phyloP scores from a whole-genome alignment of 2,329 filamentous ascomycete genomes.

The Alternaria rosae region DNA sequence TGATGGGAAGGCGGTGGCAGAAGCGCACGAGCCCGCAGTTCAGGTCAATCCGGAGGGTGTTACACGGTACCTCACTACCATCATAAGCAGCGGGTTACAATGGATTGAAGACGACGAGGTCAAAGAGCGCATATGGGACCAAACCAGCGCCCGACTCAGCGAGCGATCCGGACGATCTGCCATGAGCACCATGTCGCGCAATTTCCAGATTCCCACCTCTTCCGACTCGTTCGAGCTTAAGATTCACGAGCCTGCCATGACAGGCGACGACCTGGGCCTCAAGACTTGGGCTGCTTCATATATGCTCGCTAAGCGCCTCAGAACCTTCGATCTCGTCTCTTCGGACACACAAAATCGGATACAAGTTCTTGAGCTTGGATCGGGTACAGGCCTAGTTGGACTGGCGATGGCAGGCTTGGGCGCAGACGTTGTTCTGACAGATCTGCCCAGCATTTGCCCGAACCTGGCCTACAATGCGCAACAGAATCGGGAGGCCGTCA shows the following conservation, averaged over 20 bases:
- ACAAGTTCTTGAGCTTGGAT: conserved; percentile 77
- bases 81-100: conserved; percentile 70
- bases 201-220: conserved; percentile 64
- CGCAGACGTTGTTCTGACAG: conserved; percentile 75
- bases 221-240: conserved; percentile 62
- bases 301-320: conserved; percentile 77
- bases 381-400: conserved; percentile 90
- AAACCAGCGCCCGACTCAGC: conserved; percentile 79
- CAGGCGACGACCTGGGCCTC: conserved; percentile 84
- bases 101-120: conserved; percentile 74
- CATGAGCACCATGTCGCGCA: conserved; percentile 69
- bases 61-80: conserved; percentile 71
- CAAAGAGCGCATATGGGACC: conserved; percentile 76
- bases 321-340: conserved; percentile 36
- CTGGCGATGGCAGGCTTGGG: conserved; percentile 80
- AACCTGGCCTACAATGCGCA: conserved; percentile 80
- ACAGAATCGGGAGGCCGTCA: conserved; percentile 67
- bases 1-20: conserved; percentile 35
- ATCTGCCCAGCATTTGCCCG: conserved; percentile 81
- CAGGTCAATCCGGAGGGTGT: conserved; percentile 60
- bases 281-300: conserved; percentile 97
- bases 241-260: conserved; percentile 86
- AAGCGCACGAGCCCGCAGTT: neutral
- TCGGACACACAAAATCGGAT: conserved; percentile 1
- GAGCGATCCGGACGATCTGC: conserved; percentile 83